Base-by-base conservation (phyloP, 805 yeast species). In the Wickerhamomyces strasburgensis region DNA sequence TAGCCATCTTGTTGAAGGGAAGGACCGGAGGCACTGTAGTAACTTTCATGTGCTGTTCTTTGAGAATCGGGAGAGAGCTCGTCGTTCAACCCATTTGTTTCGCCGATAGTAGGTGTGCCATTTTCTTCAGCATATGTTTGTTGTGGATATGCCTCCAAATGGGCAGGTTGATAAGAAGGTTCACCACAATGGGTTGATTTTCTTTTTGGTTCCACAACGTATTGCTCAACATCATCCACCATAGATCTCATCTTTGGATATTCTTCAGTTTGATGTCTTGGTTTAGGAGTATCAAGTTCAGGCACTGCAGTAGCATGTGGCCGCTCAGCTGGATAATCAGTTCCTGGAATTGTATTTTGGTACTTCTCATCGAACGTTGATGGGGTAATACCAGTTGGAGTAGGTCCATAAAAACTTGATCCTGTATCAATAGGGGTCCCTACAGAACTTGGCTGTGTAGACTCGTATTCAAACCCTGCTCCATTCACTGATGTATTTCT, bases 321-420 rank as follows among this genome's bases (percentile, higher is more conserved):
- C 13, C 33, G 18, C 4, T 43, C 32, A 25, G 18, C 26, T 19
- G 40, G 41, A 16, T 32, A 29, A 13, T 35, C 30, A 9, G 35
- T 21, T 5, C 39, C 41, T 16, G 44, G 44, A 16, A 40, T 34
- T 13, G 6, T 39, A n/a, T 6, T 30, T 19, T 10, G 15, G 25
- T 8, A 16, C 8, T 30, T n/a, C 14, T 19, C 14, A 8, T 18
- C 15, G 24, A 39, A 35, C 13, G 44, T 23, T 8, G 44, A 39
- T 5, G 38, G 36, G 28, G 33, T 27, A 25, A 30, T 13, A 24
- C 33, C 36, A 19, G 36, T 34, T 24, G 52, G 51, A 23, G 42
- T 39, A 6, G 49, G 46, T 9, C 43, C 48, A 33, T 51, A 51
- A 11, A 48, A 37, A 34, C 56, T 51, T 0, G 56, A 51, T 4